A percentile compares a stretch with the other conserved stretches of the same genome.
Conservation (phyloP, 1,139 yeast genomes). For the Zygosaccharomyces sapae region DNA sequence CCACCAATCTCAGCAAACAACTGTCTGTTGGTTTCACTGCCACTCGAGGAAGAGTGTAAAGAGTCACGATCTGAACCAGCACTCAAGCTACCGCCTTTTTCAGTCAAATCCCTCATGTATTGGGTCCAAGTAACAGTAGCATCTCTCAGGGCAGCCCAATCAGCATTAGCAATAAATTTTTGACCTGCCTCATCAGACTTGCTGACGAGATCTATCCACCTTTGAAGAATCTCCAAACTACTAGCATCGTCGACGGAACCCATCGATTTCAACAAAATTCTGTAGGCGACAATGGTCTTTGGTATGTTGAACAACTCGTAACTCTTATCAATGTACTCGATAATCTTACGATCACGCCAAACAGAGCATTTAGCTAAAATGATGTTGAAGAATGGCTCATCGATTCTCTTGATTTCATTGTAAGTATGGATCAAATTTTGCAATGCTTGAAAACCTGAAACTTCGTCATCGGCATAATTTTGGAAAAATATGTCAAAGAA, state of each 20-base stretch:
- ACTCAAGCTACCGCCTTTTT: not conserved
- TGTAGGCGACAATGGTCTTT: conserved; percentile 66
- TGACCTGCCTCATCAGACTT: conserved; percentile 53
- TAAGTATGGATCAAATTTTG: conserved; percentile 56
- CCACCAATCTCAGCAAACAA: conserved; percentile 17
- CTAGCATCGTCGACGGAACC: conserved; percentile 56
- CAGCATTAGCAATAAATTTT: conserved; percentile 70
- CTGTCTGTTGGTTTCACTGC: conserved; percentile 14
- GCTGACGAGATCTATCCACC: conserved; percentile 58
- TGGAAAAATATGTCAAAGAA: conserved; percentile 67
- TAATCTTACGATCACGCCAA: conserved; percentile 66
- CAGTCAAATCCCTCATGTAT: conserved; percentile 12
- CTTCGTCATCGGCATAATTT: conserved; percentile 50
- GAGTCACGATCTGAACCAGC: conserved; percentile 9
- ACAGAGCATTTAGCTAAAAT: conserved; percentile 60
- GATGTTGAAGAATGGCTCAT: conserved; percentile 77
- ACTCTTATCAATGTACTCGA: conserved; percentile 59
- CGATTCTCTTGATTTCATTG: conserved; percentile 54
- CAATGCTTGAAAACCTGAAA: conserved; percentile 55
- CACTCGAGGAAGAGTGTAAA: conserved; percentile 3
- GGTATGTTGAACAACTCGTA: conserved; percentile 56
- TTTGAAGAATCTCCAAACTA: conserved; percentile 50
- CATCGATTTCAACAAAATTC: conserved; percentile 72
- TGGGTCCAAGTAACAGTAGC: conserved; percentile 55
- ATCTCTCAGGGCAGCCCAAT: conserved; percentile 82